Evolutionary conservation across 805 yeast genomes (phyloP).

Genomic region (Cyberlindnera mrakii): DNA sequence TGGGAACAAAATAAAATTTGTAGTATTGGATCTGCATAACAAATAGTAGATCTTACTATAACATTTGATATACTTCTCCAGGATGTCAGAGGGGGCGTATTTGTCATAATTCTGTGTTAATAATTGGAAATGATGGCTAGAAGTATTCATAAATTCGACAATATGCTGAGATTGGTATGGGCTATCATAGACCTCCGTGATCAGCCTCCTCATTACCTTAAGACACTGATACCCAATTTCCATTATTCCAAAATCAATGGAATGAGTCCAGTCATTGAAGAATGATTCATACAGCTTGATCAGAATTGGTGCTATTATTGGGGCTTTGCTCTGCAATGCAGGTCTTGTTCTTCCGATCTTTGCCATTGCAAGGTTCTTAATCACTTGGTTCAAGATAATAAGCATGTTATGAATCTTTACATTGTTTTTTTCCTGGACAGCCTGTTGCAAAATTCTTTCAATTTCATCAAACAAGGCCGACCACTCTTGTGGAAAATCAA

Average conservation of each 20-base stretch:
- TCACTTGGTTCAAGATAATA: slow-evolving; percentile 65
- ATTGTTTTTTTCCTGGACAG: slow-evolving; percentile 38
- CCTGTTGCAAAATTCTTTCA: slow-evolving; percentile 37
- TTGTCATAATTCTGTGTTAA: slow-evolving; percentile 50
- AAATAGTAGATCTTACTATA: slow-evolving; percentile 68
- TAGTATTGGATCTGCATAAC: slow-evolving; percentile 54
- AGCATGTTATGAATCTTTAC: slow-evolving; percentile 57
- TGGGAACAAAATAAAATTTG: slow-evolving; percentile 66
- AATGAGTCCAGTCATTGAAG: slow-evolving; percentile 57
- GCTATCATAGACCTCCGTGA: slow-evolving; percentile 70
- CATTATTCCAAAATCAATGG: slow-evolving; percentile 45
- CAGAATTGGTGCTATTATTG: slow-evolving; percentile 52
- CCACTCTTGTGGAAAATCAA: slow-evolving; percentile 89
- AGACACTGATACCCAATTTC: slow-evolving; percentile 74
- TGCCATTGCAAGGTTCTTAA: slow-evolving; percentile 69
- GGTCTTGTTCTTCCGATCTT: slow-evolving; percentile 79
- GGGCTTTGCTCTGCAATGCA: slow-evolving; percentile 69
- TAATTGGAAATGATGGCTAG: slow-evolving; percentile 54
- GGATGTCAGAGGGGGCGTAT: slow-evolving; percentile 30
- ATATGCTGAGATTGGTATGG: slow-evolving; percentile 57
- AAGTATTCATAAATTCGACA: slow-evolving; percentile 50
- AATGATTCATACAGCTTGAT: slow-evolving; percentile 52
- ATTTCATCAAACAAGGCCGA: slow-evolving; percentile 68
- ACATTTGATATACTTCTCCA: slow-evolving; percentile 70
- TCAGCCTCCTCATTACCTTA: slow-evolving; percentile 66